Base-by-base conservation (phyloP, 352 stramenopile species). In the Phytopythium kandeliae region DNA sequence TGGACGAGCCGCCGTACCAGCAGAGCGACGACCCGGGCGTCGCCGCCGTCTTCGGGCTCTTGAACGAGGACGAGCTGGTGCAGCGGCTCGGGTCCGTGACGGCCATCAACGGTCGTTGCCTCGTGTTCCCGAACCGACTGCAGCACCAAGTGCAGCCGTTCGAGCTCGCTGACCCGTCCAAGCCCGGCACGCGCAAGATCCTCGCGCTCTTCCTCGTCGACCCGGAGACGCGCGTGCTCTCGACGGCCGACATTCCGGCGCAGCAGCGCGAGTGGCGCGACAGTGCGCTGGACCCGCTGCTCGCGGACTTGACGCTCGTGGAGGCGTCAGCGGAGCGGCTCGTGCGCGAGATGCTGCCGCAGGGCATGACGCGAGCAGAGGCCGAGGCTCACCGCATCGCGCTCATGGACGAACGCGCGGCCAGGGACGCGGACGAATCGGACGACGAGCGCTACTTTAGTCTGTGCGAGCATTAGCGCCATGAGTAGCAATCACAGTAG, bases 131-230 rank as follows among this genome's bases (percentile, higher is more conserved):
- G 2, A 85, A 83, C 47, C 26, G n/a, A 3, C 25, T 73, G 19
- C 60, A 83, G 46, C 71, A 80, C 48, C 58, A 67, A 49, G 68
- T 82, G 13, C 60, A 71, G 40, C 66, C 71, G 10, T 83, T 83
- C 34, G 51, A 76, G 55, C 48, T 85, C 11, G 35, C 46, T 11
- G 67, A 76, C 46, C 22, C 49, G 13, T 65, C 33, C 9, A 56
- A 62, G 28, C 55, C 65, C 10, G 70, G 70, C n/a, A 37, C 53
- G 12, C 67, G 65, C 37, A 79, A 78, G 41, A 80, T 82, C 56
- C 22, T 78, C 17, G 66, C 54, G 15, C 74, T 81, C 42, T 82
- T 85, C 38, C 49, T 81, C 10, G 38, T 85, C 17, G 59, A 85
- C 22, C 70, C 65, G 7, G 35, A 56, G 2, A 54, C 45, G 6